A percentile compares a stretch with the other conserved stretches of the same genome.
These are phyloP conservation scores for Dillenia suffruticosa DNA, from an alignment of 164 flowering plant genomes.

Conservation along the genomic window DNA sequence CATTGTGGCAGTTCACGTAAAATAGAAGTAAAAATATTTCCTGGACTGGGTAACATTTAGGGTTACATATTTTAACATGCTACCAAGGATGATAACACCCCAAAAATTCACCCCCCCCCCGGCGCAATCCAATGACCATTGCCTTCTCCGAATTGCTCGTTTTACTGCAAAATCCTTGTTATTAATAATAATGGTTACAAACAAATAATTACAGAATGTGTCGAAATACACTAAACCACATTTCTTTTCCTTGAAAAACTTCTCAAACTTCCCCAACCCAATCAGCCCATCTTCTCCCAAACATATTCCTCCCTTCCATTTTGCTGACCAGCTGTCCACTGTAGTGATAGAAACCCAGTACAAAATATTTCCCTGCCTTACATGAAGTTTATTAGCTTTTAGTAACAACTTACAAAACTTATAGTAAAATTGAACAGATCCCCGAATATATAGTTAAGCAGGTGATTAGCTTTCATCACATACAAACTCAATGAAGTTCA, in stretches of 20 bases:
- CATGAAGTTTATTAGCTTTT: neutral
- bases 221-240: conserved; percentile 48
- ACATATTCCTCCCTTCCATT: conserved; percentile 77
- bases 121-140: conserved; percentile 64
- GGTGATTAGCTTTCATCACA: conserved; percentile 13
- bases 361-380: conserved; percentile 79
- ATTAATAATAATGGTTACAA: conserved; percentile 5
- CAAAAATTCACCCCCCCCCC: conserved; percentile 71
- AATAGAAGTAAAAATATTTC: too few species aligned
- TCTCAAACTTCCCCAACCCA: conserved; percentile 66
- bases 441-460: too few species aligned
- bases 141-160: conserved; percentile 68
- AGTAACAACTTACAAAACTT: too few species aligned
- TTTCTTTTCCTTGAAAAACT: conserved; percentile 67
- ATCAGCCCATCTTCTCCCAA: conserved; percentile 72
- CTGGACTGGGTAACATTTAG: neutral
- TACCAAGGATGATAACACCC: conserved; percentile 80
- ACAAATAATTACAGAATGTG: neutral
- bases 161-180: conserved; percentile 53
- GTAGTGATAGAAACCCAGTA: conserved; percentile 86
- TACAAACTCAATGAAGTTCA: conserved; percentile 96
- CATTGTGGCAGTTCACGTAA: too few species aligned
- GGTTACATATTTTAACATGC: conserved; percentile 68
- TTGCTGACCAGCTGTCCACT: conserved; percentile 72
- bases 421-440: too few species aligned